Evolutionary conservation across 2,329 filamentous ascomycete genomes (phyloP).

Genomic region (Colletotrichum chlorophyti): DNA sequence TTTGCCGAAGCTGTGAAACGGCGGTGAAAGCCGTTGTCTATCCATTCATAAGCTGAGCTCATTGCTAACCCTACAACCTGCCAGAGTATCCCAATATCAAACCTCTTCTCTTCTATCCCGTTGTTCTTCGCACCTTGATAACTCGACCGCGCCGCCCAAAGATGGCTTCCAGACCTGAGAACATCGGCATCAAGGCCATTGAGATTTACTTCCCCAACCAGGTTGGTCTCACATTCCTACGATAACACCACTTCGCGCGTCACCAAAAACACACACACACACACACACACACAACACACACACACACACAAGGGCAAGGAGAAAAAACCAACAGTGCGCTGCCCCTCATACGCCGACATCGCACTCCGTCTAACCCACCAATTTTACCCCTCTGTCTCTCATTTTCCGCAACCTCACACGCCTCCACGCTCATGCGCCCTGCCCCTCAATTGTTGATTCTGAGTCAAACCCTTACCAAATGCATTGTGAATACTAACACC

Average conservation of each 20-base stretch:
- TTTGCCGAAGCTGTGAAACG: conserved; percentile 23
- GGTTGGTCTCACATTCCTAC: conserved; percentile 62
- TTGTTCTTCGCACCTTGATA: too few relatives aligned
- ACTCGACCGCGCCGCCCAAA: conserved; percentile 33
- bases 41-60: conserved; percentile 12
- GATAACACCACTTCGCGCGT: conserved; percentile 33
- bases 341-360: conserved; percentile 31
- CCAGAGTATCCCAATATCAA: not conserved
- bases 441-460: not conserved
- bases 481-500: too few relatives aligned
- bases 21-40: conserved; percentile 31
- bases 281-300: not conserved
- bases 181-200: conserved; percentile 93
- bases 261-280: conserved; percentile 10
- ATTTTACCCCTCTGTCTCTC: conserved; percentile 14
- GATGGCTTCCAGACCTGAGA: conserved; percentile 83
- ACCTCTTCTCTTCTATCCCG: conserved; percentile 1
- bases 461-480: not conserved
- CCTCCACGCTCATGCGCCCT: conserved; percentile 8
- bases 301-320: not conserved
- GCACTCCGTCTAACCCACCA: conserved; percentile 10
- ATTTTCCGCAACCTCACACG: too few relatives aligned
- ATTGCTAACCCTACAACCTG: conserved; percentile 4
- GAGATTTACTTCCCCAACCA: conserved; percentile 88
- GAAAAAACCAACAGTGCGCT: not conserved